phyloP scores from a whole-genome alignment of 768 basidiomycete species.

The Boletus rubroflammeus region DNA sequence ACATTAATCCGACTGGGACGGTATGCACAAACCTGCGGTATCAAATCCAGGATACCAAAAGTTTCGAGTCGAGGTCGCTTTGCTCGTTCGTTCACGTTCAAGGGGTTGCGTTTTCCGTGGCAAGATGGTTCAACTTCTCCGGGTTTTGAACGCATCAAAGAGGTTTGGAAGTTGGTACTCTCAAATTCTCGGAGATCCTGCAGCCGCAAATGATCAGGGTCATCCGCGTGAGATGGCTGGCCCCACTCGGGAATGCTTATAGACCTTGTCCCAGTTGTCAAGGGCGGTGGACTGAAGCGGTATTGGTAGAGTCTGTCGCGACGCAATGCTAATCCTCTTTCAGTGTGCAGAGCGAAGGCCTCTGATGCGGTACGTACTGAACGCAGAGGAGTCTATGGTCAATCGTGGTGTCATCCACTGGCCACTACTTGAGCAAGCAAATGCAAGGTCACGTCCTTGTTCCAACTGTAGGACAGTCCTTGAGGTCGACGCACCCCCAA shows the following conservation, averaged over 20 bases:
- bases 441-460: slow-evolving; percentile 20
- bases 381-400: slow-evolving; percentile 11
- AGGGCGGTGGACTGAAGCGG: slow-evolving; percentile 15
- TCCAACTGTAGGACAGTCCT: slow-evolving; percentile 9
- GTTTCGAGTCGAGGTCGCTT: slow-evolving; percentile 37
- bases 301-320: slow-evolving; percentile 24
- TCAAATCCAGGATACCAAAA: slow-evolving; percentile 34
- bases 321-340: slow-evolving; percentile 16
- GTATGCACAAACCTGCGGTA: slow-evolving; percentile 44
- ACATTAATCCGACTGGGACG: neutral
- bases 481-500: neutral
- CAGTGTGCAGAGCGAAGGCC: neutral
- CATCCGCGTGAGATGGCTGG: slow-evolving; percentile 21
- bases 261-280: neutral
- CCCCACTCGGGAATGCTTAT: slow-evolving; percentile 39
- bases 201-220: slow-evolving; percentile 36
- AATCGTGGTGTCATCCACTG: slow-evolving; percentile 22
- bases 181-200: slow-evolving; percentile 44
- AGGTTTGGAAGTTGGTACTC: slow-evolving; percentile 30
- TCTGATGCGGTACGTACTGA: slow-evolving; percentile 19
- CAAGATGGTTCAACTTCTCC: neutral
- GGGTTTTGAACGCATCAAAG: neutral
- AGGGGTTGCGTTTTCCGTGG: slow-evolving; percentile 10
- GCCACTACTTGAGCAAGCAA: slow-evolving; percentile 8
- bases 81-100: slow-evolving; percentile 8